Percentiles rank a stretch among this genome's conserved stretches.
Evolutionary conservation across 108 stramenopile species (phyloP).

Genomic region (Skeletonema tropicum): DNA sequence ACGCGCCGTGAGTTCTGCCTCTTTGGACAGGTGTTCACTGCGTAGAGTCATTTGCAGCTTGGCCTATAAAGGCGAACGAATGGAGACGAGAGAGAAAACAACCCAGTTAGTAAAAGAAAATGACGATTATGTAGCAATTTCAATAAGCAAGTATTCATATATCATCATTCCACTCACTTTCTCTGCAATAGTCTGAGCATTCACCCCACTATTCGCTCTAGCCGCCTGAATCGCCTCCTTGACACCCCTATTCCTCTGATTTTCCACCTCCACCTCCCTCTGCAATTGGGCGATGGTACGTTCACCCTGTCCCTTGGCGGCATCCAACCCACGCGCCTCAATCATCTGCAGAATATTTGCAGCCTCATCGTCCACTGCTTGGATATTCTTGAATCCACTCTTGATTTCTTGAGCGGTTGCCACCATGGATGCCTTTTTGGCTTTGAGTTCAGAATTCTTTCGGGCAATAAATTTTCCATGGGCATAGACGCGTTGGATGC

Average conservation of each 20-base stretch:
- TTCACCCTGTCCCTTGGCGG: conserved; percentile 22
- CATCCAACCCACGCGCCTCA: conserved; percentile 23
- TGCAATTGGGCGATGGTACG: conserved; percentile 27
- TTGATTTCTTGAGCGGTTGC: conserved; percentile 21
- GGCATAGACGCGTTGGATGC: conserved; percentile 17
- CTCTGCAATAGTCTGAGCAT: conserved; percentile 45
- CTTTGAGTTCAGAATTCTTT: conserved; percentile 26
- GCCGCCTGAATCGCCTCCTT: conserved; percentile 44
- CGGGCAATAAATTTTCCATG: conserved; percentile 38
- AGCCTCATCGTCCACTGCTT: conserved; percentile 26
- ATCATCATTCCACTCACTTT: conserved; percentile 29
- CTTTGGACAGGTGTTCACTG: conserved; percentile 33
- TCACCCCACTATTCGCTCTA: conserved; percentile 39
- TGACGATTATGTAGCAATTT: neutral
- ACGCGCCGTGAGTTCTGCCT: conserved; percentile 27
- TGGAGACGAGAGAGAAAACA: neutral
- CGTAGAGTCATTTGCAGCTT: conserved; percentile 46
- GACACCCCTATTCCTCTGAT: conserved; percentile 35
- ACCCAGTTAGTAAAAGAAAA: neutral
- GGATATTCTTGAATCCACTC: conserved; percentile 16
- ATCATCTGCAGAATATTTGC: conserved; percentile 11
- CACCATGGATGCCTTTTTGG: conserved; percentile 13
- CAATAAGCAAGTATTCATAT: neutral
- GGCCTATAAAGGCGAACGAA: conserved; percentile 8
- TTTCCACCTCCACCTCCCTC: conserved; percentile 48